Evolutionary conservation across 2,329 filamentous ascomycete genomes (phyloP).

Genomic region (Neoarthrinium moseri): DNA sequence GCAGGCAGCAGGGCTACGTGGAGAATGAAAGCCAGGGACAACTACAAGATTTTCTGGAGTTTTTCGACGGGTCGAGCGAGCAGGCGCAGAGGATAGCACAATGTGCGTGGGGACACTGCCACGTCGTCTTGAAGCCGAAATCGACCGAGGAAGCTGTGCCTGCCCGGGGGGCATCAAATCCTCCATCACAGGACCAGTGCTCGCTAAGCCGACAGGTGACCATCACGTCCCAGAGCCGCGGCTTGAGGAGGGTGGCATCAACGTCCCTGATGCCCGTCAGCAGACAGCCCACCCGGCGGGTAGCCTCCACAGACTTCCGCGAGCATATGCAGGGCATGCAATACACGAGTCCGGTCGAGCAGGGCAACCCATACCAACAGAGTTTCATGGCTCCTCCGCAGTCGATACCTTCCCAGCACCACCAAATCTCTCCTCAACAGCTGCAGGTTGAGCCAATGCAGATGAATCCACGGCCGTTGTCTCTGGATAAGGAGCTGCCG

Average conservation of each 20-base stretch:
- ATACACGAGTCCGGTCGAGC: conserved; percentile 6
- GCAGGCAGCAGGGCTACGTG: conserved; percentile 55
- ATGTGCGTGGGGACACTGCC: conserved; percentile 45
- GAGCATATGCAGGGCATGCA: conserved; percentile 8
- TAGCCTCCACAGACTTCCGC: conserved; percentile 11
- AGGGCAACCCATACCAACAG: conserved; percentile 12
- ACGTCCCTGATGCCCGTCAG: conserved; percentile 13
- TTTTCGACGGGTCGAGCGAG: conserved; percentile 57
- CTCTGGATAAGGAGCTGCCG: conserved; percentile 15
- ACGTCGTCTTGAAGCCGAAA: conserved; percentile 28
- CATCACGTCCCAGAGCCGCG: conserved; percentile 12
- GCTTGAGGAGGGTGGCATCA: conserved; percentile 12
- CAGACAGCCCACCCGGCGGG: conserved; percentile 10
- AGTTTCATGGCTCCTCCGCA: conserved; percentile 11
- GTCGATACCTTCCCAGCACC: conserved; percentile 12
- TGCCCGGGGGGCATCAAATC: conserved; percentile 1
- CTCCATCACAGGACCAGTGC: conserved; percentile 7
- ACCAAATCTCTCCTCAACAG: conserved; percentile 11
- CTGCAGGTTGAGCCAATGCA: conserved; percentile 12
- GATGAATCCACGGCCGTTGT: conserved; percentile 10
- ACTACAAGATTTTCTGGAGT: conserved; percentile 63
- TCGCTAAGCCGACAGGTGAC: conserved; percentile 10
- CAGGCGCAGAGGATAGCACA: conserved; percentile 57
- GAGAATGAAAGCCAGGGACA: conserved; percentile 64
- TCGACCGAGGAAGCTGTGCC: conserved; percentile 11